Evolutionary conservation across 345 rosid genomes (phyloP).

Genomic region (Eucalyptus cloeziana): DNA sequence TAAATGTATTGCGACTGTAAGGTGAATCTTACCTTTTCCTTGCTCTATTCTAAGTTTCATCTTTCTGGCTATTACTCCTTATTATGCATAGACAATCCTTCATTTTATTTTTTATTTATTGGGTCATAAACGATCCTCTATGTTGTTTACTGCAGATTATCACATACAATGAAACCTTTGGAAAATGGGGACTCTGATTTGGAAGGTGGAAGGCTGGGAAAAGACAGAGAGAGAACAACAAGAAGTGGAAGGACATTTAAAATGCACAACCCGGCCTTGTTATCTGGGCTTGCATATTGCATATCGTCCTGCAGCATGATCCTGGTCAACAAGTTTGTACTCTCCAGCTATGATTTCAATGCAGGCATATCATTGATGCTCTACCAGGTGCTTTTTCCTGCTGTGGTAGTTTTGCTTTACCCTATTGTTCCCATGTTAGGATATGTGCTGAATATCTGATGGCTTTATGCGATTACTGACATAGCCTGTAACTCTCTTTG

Average conservation of each 20-base stretch:
- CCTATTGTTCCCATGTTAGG: neutral
- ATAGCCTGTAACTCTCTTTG: neutral
- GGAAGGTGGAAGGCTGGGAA: slow-evolving; percentile 72
- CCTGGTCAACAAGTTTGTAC: slow-evolving; percentile 86
- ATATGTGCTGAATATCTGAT: neutral
- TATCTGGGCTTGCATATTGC: slow-evolving; percentile 89
- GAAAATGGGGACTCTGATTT: slow-evolving; percentile 59
- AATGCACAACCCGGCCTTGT: slow-evolving; percentile 69
- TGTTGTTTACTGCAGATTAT: slow-evolving; percentile 25
- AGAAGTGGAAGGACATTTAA: slow-evolving; percentile 21
- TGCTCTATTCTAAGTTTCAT: neutral
- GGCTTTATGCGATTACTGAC: neutral
- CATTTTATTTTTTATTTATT: too few species aligned
- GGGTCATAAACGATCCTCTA: neutral
- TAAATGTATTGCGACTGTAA: neutral
- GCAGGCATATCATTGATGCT: slow-evolving; percentile 95
- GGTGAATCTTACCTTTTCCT: neutral
- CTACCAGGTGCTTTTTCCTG: slow-evolving; percentile 62
- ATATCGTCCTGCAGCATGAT: slow-evolving; percentile 97
- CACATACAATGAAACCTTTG: slow-evolving; percentile 35
- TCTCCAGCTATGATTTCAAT: slow-evolving; percentile 83
- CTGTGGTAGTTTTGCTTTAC: neutral
- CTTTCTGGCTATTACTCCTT: neutral
- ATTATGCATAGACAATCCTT: neutral
- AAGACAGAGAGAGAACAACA: slow-evolving; percentile 37